These are phyloP conservation scores for Anaeromyces robustus DNA, from an alignment of 192 early-diverging fungal species.

Conservation along the genomic window DNA sequence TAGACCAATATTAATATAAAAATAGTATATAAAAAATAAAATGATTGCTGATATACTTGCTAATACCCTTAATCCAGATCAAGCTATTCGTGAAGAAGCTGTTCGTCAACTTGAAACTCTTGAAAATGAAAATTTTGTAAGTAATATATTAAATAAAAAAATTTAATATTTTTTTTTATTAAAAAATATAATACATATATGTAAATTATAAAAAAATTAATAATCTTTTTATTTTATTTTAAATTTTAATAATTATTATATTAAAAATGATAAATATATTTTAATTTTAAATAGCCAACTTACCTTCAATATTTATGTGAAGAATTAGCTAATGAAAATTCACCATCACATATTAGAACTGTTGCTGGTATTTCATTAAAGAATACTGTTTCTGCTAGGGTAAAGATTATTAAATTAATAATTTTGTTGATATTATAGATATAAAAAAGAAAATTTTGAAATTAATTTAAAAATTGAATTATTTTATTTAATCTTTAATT, in stretches of 20 bases:
- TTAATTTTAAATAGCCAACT: constrained; percentile 13
- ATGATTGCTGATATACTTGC: constrained; percentile 53
- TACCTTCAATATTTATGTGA: constrained; percentile 43
- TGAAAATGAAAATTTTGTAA: constrained; percentile 69
- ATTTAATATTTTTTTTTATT: neutral
- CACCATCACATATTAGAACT: constrained; percentile 38
- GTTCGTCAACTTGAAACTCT: constrained; percentile 56
- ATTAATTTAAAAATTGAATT: no score
- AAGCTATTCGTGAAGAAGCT: constrained; percentile 64
- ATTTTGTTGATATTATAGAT: no score
- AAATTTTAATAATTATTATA: neutral
- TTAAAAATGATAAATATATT: neutral
- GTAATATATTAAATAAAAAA: constrained; percentile 15
- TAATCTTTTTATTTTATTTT: neutral
- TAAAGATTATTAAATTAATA: constrained; percentile 15
- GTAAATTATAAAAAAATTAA: neutral
- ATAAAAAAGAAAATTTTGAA: no score
- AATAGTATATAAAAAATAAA: neutral
- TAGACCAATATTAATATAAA: neutral
- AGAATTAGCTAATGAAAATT: constrained; percentile 67
- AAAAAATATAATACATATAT: neutral
- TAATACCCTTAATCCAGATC: constrained; percentile 69
- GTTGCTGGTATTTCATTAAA: constrained; percentile 85
- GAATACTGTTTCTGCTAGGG: constrained; percentile 79
- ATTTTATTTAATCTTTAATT: no score